Evolutionary conservation across 352 stramenopile species (phyloP).

Genomic region (Halophytophthora polymorphica): DNA sequence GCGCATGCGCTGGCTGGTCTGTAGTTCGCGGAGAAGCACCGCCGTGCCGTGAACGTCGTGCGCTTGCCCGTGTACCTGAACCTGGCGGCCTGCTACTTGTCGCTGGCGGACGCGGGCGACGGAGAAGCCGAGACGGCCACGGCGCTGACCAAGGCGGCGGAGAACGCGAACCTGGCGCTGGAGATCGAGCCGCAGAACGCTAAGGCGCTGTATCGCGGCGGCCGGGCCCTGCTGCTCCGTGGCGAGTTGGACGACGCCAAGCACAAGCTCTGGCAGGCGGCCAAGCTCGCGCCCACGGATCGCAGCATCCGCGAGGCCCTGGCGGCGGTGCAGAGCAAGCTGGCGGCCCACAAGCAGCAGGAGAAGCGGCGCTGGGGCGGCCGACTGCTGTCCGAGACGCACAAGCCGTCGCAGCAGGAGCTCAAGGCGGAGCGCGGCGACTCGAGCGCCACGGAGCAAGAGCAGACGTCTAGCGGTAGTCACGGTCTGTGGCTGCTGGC

Average conservation of each 20-base stretch:
- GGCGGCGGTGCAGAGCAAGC: conserved; percentile 44
- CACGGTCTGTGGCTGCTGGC: conserved; percentile 36
- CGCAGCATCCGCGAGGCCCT: conserved; percentile 65
- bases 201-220: conserved; percentile 82
- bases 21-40: conserved; percentile 73
- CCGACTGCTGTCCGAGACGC: conserved; percentile 35
- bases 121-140: conserved; percentile 28
- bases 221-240: conserved; percentile 51
- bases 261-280: conserved; percentile 64
- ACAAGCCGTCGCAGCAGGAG: conserved; percentile 5
- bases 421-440: not conserved
- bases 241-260: conserved; percentile 57
- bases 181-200: conserved; percentile 71
- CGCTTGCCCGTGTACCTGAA: conserved; percentile 79
- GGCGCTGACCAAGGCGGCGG: conserved; percentile 42
- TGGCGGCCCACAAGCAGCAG: conserved; percentile 46
- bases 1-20: not conserved
- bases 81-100: conserved; percentile 70
- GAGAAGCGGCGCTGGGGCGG: conserved; percentile 77
- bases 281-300: conserved; percentile 59
- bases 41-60: conserved; percentile 66
- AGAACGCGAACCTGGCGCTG: conserved; percentile 69
- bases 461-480: conserved; percentile 10
- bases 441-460: conserved; percentile 11
- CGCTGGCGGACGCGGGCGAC: conserved; percentile 33